Percentiles rank a stretch among this genome's conserved stretches.
phyloP scores from a whole-genome alignment of 2,329 filamentous ascomycete genomes.

The Colletotrichum magnum region DNA sequence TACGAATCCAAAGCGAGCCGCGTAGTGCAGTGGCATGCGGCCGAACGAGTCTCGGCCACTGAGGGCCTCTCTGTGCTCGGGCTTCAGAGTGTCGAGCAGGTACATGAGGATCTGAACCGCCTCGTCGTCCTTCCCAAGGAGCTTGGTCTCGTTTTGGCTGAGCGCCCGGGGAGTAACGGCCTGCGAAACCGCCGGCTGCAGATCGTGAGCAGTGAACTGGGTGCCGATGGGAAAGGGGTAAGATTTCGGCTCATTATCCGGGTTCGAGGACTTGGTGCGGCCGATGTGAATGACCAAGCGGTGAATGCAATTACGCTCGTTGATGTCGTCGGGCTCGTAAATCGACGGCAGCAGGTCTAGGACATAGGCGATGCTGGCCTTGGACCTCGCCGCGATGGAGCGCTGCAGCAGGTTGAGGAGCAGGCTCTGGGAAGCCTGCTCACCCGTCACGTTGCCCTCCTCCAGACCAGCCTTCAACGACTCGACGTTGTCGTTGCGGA shows the following conservation, averaged over 20 bases:
- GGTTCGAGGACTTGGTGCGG: constrained; percentile 70
- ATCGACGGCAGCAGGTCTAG: constrained; percentile 78
- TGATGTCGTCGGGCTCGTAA: constrained; percentile 92
- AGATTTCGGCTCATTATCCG: constrained; percentile 65
- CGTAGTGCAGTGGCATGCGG: constrained; percentile 90
- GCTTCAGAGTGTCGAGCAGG: constrained; percentile 77
- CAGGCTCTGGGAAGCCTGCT: constrained; percentile 73
- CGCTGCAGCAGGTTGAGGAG: constrained; percentile 85
- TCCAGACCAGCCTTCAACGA: constrained; percentile 70
- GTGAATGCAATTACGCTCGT: constrained; percentile 93
- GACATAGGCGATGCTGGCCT: constrained; percentile 78
- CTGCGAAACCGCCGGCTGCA: constrained; percentile 83
- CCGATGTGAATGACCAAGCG: constrained; percentile 93
- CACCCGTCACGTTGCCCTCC: constrained; percentile 67
- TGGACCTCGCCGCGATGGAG: constrained; percentile 79
- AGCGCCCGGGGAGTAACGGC: constrained; percentile 72
- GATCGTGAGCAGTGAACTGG: constrained; percentile 77
- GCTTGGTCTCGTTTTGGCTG: constrained; percentile 76
- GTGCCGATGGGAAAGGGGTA: constrained; percentile 63
- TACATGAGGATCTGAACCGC: constrained; percentile 77
- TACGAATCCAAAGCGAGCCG: constrained; percentile 93
- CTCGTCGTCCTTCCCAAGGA: constrained; percentile 79
- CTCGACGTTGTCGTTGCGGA: constrained; percentile 76
- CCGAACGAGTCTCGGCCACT: constrained; percentile 82
- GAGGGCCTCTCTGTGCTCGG: constrained; percentile 77